phyloP scores from a whole-genome alignment of 2,329 filamentous ascomycete species.

The Xylariaceae sp. region DNA sequence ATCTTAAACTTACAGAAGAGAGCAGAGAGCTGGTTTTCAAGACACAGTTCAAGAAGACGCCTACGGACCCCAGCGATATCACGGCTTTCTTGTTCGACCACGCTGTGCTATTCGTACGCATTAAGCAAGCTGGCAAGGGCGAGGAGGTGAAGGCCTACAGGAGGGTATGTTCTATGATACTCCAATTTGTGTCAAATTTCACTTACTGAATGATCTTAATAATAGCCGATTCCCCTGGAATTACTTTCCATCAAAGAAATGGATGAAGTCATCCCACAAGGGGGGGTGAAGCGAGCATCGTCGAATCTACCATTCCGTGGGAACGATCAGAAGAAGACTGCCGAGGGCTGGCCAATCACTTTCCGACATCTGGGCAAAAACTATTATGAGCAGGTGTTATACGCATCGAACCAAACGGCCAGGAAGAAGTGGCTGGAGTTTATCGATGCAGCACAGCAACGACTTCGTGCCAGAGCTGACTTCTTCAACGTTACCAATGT shows the following conservation, averaged over 20 bases:
- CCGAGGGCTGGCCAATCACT: slow-evolving; percentile 86
- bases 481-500: slow-evolving; percentile 76
- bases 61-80: slow-evolving; percentile 83
- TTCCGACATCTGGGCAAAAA: slow-evolving; percentile 95
- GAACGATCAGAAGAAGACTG: slow-evolving; percentile 52
- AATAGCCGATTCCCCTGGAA: slow-evolving; percentile 84
- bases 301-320: slow-evolving; percentile 64
- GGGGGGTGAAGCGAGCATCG: slow-evolving; percentile 80
- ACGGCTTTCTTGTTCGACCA: slow-evolving; percentile 96
- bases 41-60: slow-evolving; percentile 86
- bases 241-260: slow-evolving; percentile 92
- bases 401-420: slow-evolving; percentile 77
- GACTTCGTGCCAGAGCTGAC: slow-evolving; percentile 78
- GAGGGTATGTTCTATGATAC: slow-evolving; percentile 43
- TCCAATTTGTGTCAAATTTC: slow-evolving; percentile 3
- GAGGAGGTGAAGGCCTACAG: slow-evolving; percentile 95
- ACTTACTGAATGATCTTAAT: slow-evolving; percentile 4
- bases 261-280: slow-evolving; percentile 85
- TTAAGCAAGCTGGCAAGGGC: slow-evolving; percentile 86
- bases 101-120: slow-evolving; percentile 83
- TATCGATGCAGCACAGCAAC: slow-evolving; percentile 86
- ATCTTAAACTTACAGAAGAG: slow-evolving; percentile 90
- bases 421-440: slow-evolving; percentile 96
- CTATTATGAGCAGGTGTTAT: slow-evolving; percentile 88
- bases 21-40: slow-evolving; percentile 92